Conservation (phyloP, 352 stramenopile species). For the Globisporangium canariense region DNA sequence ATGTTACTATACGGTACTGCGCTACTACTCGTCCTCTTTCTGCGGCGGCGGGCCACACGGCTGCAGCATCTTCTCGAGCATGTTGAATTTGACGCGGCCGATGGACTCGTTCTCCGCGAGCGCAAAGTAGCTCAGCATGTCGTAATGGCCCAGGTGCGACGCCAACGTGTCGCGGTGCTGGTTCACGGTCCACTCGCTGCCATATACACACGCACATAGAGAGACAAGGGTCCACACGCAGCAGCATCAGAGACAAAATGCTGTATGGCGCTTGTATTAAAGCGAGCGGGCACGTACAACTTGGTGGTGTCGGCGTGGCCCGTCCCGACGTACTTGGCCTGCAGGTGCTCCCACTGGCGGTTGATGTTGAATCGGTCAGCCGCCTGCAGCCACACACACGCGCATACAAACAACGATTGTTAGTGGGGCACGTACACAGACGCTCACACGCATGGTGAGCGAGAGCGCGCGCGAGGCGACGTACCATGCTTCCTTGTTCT, state of each 20-base stretch:
- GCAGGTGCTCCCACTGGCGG: constrained; percentile 91
- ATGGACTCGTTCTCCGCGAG: constrained; percentile 97
- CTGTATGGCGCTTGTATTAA: background rate
- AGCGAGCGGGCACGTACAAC: constrained; percentile 70
- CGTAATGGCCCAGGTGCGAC: constrained; percentile 95
- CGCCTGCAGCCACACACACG: constrained; percentile 32
- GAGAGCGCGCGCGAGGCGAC: too few species aligned
- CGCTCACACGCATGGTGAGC: background rate
- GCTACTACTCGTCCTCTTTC: constrained; percentile 67
- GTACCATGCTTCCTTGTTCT: too few species aligned
- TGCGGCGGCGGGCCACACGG: constrained; percentile 68
- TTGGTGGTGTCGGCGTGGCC: constrained; percentile 96
- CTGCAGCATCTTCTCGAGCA: constrained; percentile 81
- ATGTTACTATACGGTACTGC: background rate
- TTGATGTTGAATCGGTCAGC: constrained; percentile 91
- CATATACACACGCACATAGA: background rate
- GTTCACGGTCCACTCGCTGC: constrained; percentile 97
- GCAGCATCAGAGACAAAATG: background rate
- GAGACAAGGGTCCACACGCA: background rate
- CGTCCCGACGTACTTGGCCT: constrained; percentile 94
- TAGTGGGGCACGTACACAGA: background rate
- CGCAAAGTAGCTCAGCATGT: constrained; percentile 97
- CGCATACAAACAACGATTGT: background rate
- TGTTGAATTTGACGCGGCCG: constrained; percentile 81
- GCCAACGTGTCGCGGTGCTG: constrained; percentile 98